Evolutionary conservation across 2,329 filamentous ascomycete genomes (phyloP).

Genomic region (Fusarium sp.): DNA sequence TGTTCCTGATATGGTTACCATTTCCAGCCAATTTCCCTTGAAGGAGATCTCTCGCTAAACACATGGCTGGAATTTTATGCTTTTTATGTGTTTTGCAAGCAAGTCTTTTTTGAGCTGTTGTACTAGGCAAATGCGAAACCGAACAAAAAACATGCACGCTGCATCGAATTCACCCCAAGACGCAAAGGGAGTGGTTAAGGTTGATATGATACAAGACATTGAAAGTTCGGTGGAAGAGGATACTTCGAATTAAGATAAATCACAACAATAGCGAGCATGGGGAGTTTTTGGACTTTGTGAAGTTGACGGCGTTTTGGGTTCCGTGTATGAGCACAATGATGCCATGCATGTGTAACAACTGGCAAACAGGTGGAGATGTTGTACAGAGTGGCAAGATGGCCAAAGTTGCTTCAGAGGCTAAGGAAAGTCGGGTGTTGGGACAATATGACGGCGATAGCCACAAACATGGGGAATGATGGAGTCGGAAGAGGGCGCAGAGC

Average conservation of each 20-base stretch:
- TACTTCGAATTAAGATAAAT: slow-evolving; percentile 29
- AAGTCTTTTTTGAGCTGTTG: slow-evolving; percentile 23
- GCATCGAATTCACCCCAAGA: slow-evolving; percentile 21
- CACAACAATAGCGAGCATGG: slow-evolving; percentile 38
- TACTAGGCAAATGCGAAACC: slow-evolving; percentile 24
- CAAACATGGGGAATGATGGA: neutral
- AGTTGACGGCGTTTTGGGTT: slow-evolving; percentile 31
- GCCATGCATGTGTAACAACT: slow-evolving; percentile 32
- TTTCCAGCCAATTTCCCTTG: slow-evolving; percentile 18
- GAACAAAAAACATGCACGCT: slow-evolving; percentile 25
- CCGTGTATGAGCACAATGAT: slow-evolving; percentile 31
- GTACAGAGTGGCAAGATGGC: neutral
- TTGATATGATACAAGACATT: slow-evolving; percentile 6
- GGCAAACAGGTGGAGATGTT: slow-evolving; percentile 4
- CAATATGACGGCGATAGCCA: neutral
- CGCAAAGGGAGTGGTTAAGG: slow-evolving; percentile 22
- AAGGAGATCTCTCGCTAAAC: slow-evolving; percentile 35
- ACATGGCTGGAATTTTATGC: slow-evolving; percentile 24
- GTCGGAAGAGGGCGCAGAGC: neutral
- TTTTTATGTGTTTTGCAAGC: slow-evolving; percentile 34
- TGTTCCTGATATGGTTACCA: slow-evolving; percentile 22
- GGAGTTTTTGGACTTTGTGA: slow-evolving; percentile 29
- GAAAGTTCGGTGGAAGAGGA: slow-evolving; percentile 1
- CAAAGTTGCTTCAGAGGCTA: neutral
- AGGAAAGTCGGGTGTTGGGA: neutral